phyloP scores from a whole-genome alignment of 148 eudicot species.

The Fagopyrum esculentum region DNA sequence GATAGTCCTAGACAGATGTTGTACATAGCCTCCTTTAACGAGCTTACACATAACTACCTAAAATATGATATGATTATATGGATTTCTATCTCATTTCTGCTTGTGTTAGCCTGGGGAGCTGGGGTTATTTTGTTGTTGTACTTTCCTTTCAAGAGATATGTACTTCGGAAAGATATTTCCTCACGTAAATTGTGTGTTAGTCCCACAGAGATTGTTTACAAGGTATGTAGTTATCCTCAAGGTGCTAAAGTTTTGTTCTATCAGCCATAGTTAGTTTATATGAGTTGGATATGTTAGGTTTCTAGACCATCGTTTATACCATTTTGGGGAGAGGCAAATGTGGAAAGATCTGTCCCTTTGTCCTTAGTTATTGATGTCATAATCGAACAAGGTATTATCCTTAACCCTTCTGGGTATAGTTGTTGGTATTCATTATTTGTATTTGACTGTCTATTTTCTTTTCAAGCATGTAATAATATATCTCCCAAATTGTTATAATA shows the following conservation, averaged over 20 bases:
- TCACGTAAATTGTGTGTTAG: conserved; percentile 77
- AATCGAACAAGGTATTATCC: conserved; percentile 67
- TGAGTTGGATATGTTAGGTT: conserved; percentile 32
- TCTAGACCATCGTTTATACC: conserved; percentile 77
- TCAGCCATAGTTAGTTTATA: not conserved
- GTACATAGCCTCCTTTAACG: conserved; percentile 75
- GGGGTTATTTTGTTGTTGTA: conserved; percentile 72
- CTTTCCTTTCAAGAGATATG: conserved; percentile 64
- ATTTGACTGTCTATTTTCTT: not conserved
- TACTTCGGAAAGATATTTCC: conserved; percentile 64
- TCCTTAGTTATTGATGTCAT: conserved; percentile 62
- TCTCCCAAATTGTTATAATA: conserved; percentile 3
- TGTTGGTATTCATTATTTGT: not conserved
- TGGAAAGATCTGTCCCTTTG: conserved; percentile 60
- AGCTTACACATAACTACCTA: conserved; percentile 44
- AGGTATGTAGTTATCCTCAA: conserved; percentile 29
- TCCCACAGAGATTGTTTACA: conserved; percentile 58
- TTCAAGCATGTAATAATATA: not conserved
- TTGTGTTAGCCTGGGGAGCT: conserved; percentile 89
- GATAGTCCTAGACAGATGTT: conserved; percentile 36
- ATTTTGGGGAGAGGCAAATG: conserved; percentile 47
- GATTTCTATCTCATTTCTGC: conserved; percentile 62
- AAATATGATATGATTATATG: conserved; percentile 78
- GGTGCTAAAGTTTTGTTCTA: not conserved
- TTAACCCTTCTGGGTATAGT: not conserved